Evolutionary conservation across 768 basidiomycete genomes (phyloP), one percentile per base, ranked within the genome.

Genomic region (Tricholoma hemisulphureum): DNA sequence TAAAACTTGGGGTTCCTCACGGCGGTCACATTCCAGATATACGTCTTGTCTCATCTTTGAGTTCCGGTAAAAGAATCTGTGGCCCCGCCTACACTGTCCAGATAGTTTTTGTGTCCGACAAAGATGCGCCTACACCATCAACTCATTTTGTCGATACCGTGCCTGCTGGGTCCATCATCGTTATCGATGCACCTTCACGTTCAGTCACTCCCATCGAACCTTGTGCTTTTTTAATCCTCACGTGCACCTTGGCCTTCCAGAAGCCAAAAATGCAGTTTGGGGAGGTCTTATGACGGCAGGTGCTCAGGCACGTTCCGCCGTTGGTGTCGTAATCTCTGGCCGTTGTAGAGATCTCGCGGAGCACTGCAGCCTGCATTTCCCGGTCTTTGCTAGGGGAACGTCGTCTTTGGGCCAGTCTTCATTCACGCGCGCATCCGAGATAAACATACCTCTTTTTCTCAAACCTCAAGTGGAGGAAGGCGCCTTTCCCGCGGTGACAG

Each of bases 241-340:
- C 63, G 57, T 64, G 65, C 53, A 71, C 56, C 56, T 55, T 34
- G 46, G 24, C 16, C 6, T 34, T 37, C 46, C 68, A 88, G 91
- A 85, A 55, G 75, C 79, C 24, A 88, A 88, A 71, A 89, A 86
- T 63, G 92, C 93, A 4, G 90, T 93, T 6, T 96, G 94, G 94
- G 93, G 94, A 21, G 93, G 94, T 18, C 83, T 93, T 50, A 93
- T 94, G 93, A 86, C 91, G 10, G 89, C 91, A 0, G 91, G 91
- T 20, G 93, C 93, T 1, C 82, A 85, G 66, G 81, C 83, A 11
- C 84, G 87, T 56, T 81, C 81, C 18, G 86, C 85, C 11, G 75
- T 76, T 21, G 94, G 91, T 10, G 91, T 89, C 46, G 77, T 96
- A 39, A 88, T 96, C 58, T 90, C 88, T 43, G 92, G 92, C 9